phyloP scores from a whole-genome alignment of 2,329 filamentous ascomycete species.

The Xylariomycetidae sp. region DNA sequence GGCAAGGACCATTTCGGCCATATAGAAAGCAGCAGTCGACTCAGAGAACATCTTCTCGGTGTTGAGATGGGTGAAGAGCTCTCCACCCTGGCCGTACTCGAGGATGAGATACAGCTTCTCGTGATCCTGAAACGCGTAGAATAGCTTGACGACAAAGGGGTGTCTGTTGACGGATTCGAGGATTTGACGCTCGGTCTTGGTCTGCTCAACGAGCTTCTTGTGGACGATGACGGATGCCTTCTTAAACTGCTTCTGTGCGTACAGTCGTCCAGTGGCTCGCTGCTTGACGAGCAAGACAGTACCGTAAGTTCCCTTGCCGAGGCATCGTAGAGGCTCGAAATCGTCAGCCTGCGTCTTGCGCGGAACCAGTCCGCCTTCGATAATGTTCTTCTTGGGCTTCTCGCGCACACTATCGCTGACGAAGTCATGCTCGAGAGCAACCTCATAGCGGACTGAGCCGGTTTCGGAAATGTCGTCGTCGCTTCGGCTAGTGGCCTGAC shows the following conservation, averaged over 20 bases:
- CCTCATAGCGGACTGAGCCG: constrained; percentile 71
- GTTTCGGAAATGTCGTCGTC: constrained; percentile 68
- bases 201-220: constrained; percentile 94
- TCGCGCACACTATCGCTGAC: constrained; percentile 60
- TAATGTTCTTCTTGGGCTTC: constrained; percentile 29
- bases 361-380: constrained; percentile 50
- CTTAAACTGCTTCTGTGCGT: constrained; percentile 97
- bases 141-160: constrained; percentile 96
- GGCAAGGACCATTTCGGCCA: constrained; percentile 95
- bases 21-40: constrained; percentile 88
- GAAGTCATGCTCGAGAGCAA: constrained; percentile 80
- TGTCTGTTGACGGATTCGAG: constrained; percentile 94
- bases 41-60: constrained; percentile 95
- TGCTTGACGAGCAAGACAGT: constrained; percentile 94
- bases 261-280: constrained; percentile 78
- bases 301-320: constrained; percentile 94
- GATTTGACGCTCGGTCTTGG: constrained; percentile 92
- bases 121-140: constrained; percentile 96
- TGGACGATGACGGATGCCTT: constrained; percentile 94
- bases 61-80: constrained; percentile 91
- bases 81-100: constrained; percentile 94
- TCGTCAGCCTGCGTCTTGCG: constrained; percentile 88
- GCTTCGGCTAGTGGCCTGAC: constrained; percentile 45
- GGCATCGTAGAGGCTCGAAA: constrained; percentile 84
- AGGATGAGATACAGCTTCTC: constrained; percentile 97